A percentile compares a stretch with the other conserved stretches of the same genome.
Conservation (phyloP, 805 yeast species). For the Candida glaebosa region DNA sequence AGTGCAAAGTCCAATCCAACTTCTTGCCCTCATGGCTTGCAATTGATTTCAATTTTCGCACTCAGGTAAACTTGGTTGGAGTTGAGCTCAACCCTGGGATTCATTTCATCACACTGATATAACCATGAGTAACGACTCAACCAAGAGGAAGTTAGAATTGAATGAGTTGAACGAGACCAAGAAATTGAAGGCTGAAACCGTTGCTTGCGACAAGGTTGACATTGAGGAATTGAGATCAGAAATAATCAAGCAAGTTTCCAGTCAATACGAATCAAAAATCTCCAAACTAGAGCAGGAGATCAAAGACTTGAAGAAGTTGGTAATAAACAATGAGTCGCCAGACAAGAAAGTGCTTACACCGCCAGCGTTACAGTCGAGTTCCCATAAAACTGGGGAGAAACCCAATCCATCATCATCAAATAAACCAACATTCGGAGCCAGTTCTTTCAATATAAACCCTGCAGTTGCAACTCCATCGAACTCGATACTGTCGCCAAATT, state of each 20-base stretch:
- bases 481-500: constrained; percentile 12
- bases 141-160: constrained; percentile 17
- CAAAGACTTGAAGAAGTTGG: constrained; percentile 12
- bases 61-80: not conserved
- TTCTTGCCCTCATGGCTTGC: too few species aligned
- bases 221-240: constrained; percentile 26
- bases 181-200: constrained; percentile 9
- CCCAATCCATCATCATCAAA: not conserved
- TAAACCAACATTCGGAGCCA: constrained; percentile 17
- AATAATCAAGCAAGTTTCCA: constrained; percentile 28
- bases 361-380: constrained; percentile 2
- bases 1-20: too few species aligned
- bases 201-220: constrained; percentile 7
- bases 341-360: not conserved
- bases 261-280: constrained; percentile 15
- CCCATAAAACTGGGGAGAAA: not conserved
- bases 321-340: constrained; percentile 3
- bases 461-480: constrained; percentile 13
- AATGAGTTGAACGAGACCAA: constrained; percentile 10
- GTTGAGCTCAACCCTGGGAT: too few species aligned
- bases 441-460: constrained; percentile 15
- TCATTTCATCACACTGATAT: too few species aligned
- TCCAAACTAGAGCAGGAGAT: constrained; percentile 19
- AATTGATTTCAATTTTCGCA: not conserved
- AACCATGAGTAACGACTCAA: constrained; percentile 14